These are phyloP conservation scores for Saccharum spontaneum DNA, from an alignment of 176 grass and related monocot genomes.

Conservation along the genomic window DNA sequence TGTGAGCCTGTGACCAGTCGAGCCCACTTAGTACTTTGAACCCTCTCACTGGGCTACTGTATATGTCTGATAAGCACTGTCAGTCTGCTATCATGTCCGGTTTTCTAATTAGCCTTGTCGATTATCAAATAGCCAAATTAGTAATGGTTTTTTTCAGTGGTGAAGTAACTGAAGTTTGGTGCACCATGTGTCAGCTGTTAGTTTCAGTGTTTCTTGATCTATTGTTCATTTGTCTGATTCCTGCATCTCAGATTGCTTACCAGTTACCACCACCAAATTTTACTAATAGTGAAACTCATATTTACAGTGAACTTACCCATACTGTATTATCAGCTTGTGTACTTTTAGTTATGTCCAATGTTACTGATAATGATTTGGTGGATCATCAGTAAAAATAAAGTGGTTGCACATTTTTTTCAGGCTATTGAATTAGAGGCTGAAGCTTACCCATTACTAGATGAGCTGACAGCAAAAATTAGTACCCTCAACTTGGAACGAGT, in stretches of 20 bases:
- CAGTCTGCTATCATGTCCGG: not conserved
- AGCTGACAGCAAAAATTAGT: constrained; percentile 79
- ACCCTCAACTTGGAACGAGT: constrained; percentile 83
- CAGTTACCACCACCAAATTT: not conserved
- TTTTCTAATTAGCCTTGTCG: not conserved
- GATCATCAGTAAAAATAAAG: constrained; percentile 19
- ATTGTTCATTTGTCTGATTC: not conserved
- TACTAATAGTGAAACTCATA: not conserved
- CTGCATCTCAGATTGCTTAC: not conserved
- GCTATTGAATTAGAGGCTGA: constrained; percentile 85
- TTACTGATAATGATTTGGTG: constrained; percentile 17
- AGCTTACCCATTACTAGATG: constrained; percentile 86
- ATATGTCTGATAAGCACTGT: not conserved
- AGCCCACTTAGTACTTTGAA: not conserved
- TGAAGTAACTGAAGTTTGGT: not conserved
- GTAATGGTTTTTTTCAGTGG: not conserved
- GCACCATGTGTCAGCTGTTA: not conserved
- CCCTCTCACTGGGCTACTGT: not conserved
- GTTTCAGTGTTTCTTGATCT: not conserved
- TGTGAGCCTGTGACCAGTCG: not conserved
- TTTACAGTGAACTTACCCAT: not conserved
- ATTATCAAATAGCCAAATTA: not conserved
- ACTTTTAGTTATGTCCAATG: not conserved
- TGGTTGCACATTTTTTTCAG: constrained; percentile 45
- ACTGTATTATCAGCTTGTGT: not conserved